phyloP scores from a whole-genome alignment of 2,329 filamentous ascomycete species.

The Pseudogymnoascus pannorum region DNA sequence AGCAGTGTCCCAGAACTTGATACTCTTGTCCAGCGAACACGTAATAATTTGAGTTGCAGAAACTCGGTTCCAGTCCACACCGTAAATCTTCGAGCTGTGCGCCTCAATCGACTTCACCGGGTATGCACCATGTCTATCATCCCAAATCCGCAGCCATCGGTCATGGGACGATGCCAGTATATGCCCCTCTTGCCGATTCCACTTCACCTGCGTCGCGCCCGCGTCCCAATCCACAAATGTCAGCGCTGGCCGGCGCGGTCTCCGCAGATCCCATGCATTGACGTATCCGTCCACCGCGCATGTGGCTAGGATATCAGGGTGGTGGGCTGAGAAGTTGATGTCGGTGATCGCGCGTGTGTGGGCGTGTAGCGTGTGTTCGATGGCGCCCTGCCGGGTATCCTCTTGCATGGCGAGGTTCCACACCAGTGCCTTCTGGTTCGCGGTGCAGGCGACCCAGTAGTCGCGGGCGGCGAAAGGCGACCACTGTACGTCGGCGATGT shows the following conservation, averaged over 20 bases:
- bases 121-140: conserved; percentile 69
- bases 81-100: conserved; percentile 90
- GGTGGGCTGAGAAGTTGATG: conserved; percentile 91
- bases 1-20: conserved; percentile 86
- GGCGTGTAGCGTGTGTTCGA: conserved; percentile 81
- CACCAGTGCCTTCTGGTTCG: conserved; percentile 87
- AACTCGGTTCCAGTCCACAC: conserved; percentile 86
- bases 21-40: conserved; percentile 83
- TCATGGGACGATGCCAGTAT: conserved; percentile 89
- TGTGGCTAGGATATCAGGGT: conserved; percentile 81
- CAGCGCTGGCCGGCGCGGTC: conserved; percentile 63
- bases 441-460: conserved; percentile 90
- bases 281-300: conserved; percentile 91
- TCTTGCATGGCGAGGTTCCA: conserved; percentile 76
- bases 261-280: conserved; percentile 82
- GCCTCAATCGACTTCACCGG: conserved; percentile 80
- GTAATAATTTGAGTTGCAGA: conserved; percentile 67
- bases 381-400: conserved; percentile 60
- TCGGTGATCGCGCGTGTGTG: conserved; percentile 88
- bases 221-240: conserved; percentile 91
- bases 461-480: conserved; percentile 84
- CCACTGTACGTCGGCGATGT: conserved; percentile 95
- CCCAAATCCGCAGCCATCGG: conserved; percentile 82
- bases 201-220: conserved; percentile 91
- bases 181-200: conserved; percentile 79